phyloP scores from a whole-genome alignment of 106 monocot genomes.

The Hemerocallis citrina region DNA sequence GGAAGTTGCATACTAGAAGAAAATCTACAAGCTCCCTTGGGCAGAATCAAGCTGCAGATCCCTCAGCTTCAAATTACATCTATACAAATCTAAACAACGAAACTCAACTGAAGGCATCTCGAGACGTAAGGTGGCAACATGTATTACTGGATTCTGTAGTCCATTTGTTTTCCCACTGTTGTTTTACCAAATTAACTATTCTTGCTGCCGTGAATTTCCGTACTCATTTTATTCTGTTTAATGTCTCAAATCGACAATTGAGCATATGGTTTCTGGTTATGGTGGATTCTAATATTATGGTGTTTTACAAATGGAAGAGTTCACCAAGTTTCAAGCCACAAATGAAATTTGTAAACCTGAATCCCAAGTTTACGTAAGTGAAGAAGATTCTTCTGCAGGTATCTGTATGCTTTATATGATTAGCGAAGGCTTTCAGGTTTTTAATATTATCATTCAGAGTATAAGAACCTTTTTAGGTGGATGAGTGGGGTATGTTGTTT shows the following conservation, averaged over 20 bases:
- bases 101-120: slow-evolving; percentile 95
- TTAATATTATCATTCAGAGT: no score
- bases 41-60: slow-evolving; percentile 24
- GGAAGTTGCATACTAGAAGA: slow-evolving; percentile 73
- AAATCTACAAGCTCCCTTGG: slow-evolving; percentile 31
- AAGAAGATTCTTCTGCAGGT: not conserved
- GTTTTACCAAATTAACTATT: not conserved
- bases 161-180: not conserved
- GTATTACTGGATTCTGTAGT: slow-evolving; percentile 30
- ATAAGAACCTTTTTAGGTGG: no score
- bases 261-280: not conserved
- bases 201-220: not conserved
- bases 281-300: not conserved
- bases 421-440: no score
- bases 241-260: not conserved
- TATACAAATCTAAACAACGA: slow-evolving; percentile 54
- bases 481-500: no score
- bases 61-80: slow-evolving; percentile 14
- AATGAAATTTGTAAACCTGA: not conserved
- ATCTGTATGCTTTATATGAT: not conserved
- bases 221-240: not conserved
- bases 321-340: not conserved
- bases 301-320: not conserved
- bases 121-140: slow-evolving; percentile 94
- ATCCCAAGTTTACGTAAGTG: not conserved